phyloP scores from a whole-genome alignment of 192 early-diverging fungal species.

The Spizellomyces sp. region DNA sequence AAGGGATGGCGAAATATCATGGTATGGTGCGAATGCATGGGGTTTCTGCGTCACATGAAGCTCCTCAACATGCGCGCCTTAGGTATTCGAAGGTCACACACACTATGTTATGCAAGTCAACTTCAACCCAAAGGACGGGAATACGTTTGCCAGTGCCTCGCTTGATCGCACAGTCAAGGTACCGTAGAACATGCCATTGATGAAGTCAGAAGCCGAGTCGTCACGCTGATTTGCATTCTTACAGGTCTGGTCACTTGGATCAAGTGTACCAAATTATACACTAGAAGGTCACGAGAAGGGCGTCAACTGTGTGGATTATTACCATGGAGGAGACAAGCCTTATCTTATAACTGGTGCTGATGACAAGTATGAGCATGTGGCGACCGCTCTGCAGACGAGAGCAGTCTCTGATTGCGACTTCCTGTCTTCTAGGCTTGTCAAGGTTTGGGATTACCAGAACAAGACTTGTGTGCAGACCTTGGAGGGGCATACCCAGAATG shows the following conservation, averaged over 20 bases:
- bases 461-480: conserved; percentile 98
- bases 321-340: conserved; percentile 96
- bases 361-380: conserved; percentile 64
- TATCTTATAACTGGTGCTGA: conserved; percentile 95
- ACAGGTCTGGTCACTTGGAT: conserved; percentile 92
- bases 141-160: conserved; percentile 97
- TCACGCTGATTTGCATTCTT: neutral
- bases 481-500: conserved; percentile 96
- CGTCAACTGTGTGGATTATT: conserved; percentile 98
- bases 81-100: conserved; percentile 96
- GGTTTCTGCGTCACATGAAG: neutral
- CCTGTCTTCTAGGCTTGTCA: conserved; percentile 61
- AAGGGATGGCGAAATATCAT: conserved; percentile 96
- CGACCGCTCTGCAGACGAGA: neutral
- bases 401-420: neutral
- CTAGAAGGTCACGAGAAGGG: conserved; percentile 97
- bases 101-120: conserved; percentile 97
- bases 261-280: conserved; percentile 91
- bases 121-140: conserved; percentile 99
- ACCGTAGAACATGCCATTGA: no score
- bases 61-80: neutral
- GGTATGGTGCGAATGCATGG: conserved; percentile 43
- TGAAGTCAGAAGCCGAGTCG: neutral
- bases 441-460: conserved; percentile 99
- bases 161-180: conserved; percentile 95